A percentile compares a stretch with the other conserved stretches of the same genome.
Evolutionary conservation across 1,139 yeast species (phyloP).

Genomic region (Suhomyces panamericanus): DNA sequence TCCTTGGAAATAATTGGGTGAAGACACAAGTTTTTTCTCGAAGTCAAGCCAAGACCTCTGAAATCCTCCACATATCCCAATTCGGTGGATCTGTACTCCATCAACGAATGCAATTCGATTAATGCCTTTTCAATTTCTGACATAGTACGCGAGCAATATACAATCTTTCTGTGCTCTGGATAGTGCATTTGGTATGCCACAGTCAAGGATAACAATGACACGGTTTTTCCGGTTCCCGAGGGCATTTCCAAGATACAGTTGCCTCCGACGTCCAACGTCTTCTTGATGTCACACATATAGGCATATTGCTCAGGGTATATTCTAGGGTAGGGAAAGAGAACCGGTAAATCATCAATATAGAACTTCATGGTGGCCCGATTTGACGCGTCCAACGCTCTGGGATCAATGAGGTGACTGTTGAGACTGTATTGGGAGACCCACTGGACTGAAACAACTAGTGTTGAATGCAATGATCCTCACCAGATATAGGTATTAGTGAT

Average conservation of each 20-base stretch:
- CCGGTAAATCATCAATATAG: conserved; percentile 92
- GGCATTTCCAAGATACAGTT: conserved; percentile 98
- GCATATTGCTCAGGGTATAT: conserved; percentile 98
- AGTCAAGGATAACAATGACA: conserved; percentile 83
- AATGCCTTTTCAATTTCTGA: conserved; percentile 97
- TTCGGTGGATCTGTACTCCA: conserved; percentile 82
- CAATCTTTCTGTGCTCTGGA: conserved; percentile 91
- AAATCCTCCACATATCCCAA: conserved; percentile 85
- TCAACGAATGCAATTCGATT: conserved; percentile 84
- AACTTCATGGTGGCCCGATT: conserved; percentile 50
- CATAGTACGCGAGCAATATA: conserved; percentile 99
- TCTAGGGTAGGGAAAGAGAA: conserved; percentile 93
- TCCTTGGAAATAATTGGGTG: conserved; percentile 89
- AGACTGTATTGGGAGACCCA: neutral
- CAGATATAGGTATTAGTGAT: neutral
- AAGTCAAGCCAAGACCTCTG: conserved; percentile 89
- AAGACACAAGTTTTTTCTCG: conserved; percentile 89
- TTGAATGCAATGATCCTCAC: neutral
- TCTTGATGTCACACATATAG: conserved; percentile 93
- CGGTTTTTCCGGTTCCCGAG: conserved; percentile 99
- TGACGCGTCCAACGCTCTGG: neutral
- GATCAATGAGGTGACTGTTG: too few species aligned
- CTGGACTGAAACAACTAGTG: neutral
- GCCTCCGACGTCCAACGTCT: conserved; percentile 95
- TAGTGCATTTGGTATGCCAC: conserved; percentile 95